Conservation (phyloP, 306 rosid genomes). For the Fagus sylvatica region DNA sequence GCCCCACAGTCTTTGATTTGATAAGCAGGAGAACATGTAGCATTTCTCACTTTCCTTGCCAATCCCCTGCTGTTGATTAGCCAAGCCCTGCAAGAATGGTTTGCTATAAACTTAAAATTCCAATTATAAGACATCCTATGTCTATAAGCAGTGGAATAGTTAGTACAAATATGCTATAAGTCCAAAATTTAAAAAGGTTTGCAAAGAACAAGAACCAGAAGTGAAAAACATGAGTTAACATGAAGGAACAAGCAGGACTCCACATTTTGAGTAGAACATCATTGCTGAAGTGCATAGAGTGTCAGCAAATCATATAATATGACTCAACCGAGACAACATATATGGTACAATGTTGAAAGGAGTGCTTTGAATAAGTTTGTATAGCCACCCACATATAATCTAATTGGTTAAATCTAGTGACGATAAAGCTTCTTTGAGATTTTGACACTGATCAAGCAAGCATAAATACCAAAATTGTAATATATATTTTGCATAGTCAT, state of each 20-base stretch:
- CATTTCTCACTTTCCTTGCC: slow-evolving; percentile 79
- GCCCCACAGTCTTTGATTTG: slow-evolving; percentile 77
- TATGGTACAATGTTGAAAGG: background rate
- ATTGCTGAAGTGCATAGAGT: background rate
- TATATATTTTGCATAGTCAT: background rate
- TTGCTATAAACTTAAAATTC: slow-evolving; percentile 12
- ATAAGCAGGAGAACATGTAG: slow-evolving; percentile 40
- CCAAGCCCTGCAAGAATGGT: slow-evolving; percentile 69
- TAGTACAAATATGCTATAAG: background rate
- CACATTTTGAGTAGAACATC: background rate
- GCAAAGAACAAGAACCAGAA: background rate
- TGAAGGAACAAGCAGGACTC: background rate
- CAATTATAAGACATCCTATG: background rate
- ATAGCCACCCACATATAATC: background rate
- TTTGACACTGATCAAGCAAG: background rate
- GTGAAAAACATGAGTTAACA: background rate
- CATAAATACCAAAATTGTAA: background rate
- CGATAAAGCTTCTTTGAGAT: too few species aligned
- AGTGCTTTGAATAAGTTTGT: background rate
- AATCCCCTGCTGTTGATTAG: slow-evolving; percentile 63
- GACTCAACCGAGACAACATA: background rate
- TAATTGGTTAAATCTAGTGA: too few species aligned
- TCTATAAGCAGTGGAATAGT: background rate
- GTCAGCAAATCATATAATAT: too few species aligned
- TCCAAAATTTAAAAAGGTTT: background rate